A percentile compares a stretch with the other conserved stretches of the same genome.
Conservation (phyloP, 2,329 filamentous ascomycete genomes). For the Venturia aucupariae region DNA sequence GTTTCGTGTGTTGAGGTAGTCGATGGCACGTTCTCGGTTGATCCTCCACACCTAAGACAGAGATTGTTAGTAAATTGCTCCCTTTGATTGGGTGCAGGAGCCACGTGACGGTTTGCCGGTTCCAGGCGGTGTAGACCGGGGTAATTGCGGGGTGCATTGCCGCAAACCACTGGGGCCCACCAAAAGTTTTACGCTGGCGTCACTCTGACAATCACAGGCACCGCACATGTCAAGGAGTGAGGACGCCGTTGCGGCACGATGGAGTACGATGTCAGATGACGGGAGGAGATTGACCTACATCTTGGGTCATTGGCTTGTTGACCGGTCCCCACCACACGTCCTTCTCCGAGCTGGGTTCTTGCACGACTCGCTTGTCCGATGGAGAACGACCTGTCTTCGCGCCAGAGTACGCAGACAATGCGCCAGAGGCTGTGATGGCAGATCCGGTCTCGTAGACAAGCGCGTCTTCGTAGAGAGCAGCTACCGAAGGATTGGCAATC, state of each 20-base stretch:
- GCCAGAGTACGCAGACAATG: conserved; percentile 93
- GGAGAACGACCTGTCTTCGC: conserved; percentile 97
- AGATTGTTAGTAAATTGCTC: conserved; percentile 22
- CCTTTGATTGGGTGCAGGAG: neutral
- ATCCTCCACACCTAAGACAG: conserved; percentile 84
- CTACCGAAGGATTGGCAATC: conserved; percentile 87
- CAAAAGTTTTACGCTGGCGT: neutral
- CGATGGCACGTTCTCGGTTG: conserved; percentile 96
- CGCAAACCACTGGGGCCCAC: neutral
- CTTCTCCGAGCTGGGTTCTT: conserved; percentile 80
- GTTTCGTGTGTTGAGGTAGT: conserved; percentile 98
- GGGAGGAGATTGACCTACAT: conserved; percentile 56
- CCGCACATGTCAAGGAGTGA: neutral
- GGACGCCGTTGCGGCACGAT: neutral
- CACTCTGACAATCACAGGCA: neutral
- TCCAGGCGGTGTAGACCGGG: neutral
- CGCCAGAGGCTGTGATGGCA: conserved; percentile 91
- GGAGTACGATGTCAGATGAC: neutral
- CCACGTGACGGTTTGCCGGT: conserved; percentile 9
- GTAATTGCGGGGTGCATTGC: conserved; percentile 13
- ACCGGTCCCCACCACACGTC: conserved; percentile 99
- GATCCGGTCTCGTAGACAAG: conserved; percentile 96
- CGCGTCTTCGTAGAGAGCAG: conserved; percentile 97
- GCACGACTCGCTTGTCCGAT: conserved; percentile 93
- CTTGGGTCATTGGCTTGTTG: conserved; percentile 96